Percentiles rank a stretch among this genome's conserved stretches.
Evolutionary conservation across 345 rosid species (phyloP).

Genomic region (Euclidium syriacum): DNA sequence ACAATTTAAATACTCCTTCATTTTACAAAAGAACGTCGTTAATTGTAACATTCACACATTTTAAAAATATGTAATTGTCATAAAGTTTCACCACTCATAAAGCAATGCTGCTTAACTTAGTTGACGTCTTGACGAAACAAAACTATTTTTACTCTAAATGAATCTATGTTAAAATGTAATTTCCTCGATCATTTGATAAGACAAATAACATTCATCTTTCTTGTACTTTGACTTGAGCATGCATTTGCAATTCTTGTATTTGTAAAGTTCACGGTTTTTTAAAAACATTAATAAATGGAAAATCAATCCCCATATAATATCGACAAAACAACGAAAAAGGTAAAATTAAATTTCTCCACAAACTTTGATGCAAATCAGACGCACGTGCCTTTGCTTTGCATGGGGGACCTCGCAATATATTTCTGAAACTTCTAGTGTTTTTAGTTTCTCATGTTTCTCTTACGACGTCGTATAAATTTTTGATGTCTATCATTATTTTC

Average conservation of each 20-base stretch:
- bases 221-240: not conserved
- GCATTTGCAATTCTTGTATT: constrained; percentile 4
- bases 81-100: not conserved
- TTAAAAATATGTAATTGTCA: too few relatives aligned
- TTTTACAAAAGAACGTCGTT: too few relatives aligned
- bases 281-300: not conserved
- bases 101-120: not conserved
- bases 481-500: not conserved
- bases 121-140: not conserved
- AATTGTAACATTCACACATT: too few relatives aligned
- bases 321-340: not conserved
- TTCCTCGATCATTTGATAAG: not conserved
- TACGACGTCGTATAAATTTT: not conserved
- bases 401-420: constrained; percentile 28
- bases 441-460: not conserved
- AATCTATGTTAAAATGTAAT: not conserved
- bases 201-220: not conserved
- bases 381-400: constrained; percentile 54
- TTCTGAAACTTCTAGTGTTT: constrained; percentile 2
- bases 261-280: not conserved
- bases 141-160: not conserved
- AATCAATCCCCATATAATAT: not conserved
- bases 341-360: constrained; percentile 29
- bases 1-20: too few relatives aligned
- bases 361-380: constrained; percentile 44